Percentiles rank a stretch among this genome's conserved stretches.
Conservation (phyloP, 1,139 yeast species). For the Protomyces inouyei region DNA sequence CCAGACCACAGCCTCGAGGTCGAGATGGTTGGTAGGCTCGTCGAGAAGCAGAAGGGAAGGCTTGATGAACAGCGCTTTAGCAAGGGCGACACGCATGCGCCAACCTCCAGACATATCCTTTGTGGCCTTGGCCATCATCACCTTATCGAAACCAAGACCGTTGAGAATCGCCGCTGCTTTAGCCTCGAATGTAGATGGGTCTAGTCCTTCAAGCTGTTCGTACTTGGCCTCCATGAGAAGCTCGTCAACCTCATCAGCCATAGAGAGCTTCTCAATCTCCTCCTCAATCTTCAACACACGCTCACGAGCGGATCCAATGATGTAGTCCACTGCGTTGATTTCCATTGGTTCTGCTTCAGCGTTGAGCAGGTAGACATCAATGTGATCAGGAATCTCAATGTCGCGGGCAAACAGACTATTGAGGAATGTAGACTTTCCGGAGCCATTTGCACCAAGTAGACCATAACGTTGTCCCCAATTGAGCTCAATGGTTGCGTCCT, state of each 20-base stretch:
- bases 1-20: constrained; percentile 96
- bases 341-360: constrained; percentile 97
- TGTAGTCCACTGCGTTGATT: constrained; percentile 88
- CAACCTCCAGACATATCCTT: constrained; percentile 99
- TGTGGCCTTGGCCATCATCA: constrained; percentile 81
- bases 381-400: constrained; percentile 85
- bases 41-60: constrained; percentile 82
- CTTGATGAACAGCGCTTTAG: constrained; percentile 77
- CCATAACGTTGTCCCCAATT: constrained; percentile 97
- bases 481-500: constrained; percentile 85
- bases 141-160: constrained; percentile 92
- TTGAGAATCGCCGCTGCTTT: constrained; percentile 93
- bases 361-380: constrained; percentile 86
- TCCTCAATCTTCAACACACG: constrained; percentile 90
- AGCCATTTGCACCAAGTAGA: constrained; percentile 95
- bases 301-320: constrained; percentile 90
- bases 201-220: constrained; percentile 94
- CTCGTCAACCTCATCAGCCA: constrained; percentile 91
- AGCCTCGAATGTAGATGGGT: constrained; percentile 90
- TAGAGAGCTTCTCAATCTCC: constrained; percentile 80
- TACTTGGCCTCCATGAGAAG: constrained; percentile 78
- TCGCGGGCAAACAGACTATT: constrained; percentile 94
- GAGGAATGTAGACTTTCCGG: constrained; percentile 95
- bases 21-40: constrained; percentile 99
- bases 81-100: constrained; percentile 88